phyloP scores from a whole-genome alignment of 2,329 filamentous ascomycete species.

The Cladophialophora immunda region DNA sequence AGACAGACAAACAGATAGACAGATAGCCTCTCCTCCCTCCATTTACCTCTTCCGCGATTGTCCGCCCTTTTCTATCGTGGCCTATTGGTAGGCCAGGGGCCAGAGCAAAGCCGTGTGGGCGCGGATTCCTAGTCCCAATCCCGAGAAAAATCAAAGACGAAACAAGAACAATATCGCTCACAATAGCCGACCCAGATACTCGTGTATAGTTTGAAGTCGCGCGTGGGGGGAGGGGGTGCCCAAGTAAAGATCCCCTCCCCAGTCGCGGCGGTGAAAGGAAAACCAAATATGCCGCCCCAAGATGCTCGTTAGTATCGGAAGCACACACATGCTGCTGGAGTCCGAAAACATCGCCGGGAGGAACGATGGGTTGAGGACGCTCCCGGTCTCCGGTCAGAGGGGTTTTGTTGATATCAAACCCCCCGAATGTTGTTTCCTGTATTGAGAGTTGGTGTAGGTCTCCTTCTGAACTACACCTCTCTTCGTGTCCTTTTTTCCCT shows the following conservation, averaged over 20 bases:
- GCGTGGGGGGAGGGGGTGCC: not conserved
- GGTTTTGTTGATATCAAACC: not conserved
- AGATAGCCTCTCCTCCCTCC: not conserved
- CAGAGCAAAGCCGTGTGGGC: not conserved
- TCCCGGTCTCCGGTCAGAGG: not conserved
- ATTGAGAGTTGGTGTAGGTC: not conserved
- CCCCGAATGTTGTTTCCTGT: not conserved
- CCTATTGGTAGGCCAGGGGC: not conserved
- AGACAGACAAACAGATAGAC: not conserved
- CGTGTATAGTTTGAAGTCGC: not conserved
- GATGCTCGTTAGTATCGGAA: not conserved
- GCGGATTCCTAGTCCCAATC: not conserved
- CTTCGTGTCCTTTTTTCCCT: not conserved
- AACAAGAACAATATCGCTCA: constrained; percentile 17
- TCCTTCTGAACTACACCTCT: not conserved
- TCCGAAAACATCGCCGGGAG: not conserved
- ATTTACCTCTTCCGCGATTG: not conserved
- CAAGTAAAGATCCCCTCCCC: not conserved
- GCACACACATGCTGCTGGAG: not conserved
- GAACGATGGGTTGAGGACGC: not conserved
- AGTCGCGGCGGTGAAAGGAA: not conserved
- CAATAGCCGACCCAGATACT: constrained; percentile 21
- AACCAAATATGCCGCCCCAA: constrained; percentile 3
- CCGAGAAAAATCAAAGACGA: not conserved
- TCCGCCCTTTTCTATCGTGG: not conserved